Base-by-base conservation (phyloP, 768 basidiomycete species). In the Boletus fagicola region DNA sequence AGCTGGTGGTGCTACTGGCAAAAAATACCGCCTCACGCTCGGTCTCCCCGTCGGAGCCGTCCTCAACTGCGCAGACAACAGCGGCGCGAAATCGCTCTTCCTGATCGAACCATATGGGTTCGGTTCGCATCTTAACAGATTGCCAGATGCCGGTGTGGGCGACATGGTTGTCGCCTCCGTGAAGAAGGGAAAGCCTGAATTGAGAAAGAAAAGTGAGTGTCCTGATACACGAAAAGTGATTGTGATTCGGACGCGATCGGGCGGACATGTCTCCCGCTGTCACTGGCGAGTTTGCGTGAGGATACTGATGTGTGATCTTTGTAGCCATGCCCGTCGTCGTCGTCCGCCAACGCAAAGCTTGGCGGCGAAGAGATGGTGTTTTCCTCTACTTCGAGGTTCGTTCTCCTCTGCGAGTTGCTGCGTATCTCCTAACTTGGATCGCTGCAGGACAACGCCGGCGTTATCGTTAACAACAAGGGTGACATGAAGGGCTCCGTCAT, bases 401-500 rank as follows among this genome's bases (percentile, higher is more conserved):
- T 72, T 15, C 49, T 18, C 8, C 5, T 44, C 16, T 18, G 4
- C 12, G 11, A 4, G 15, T 24, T 30, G 20, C 20, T 13, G 9
- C 11, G 5, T 30, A 26, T 12, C 15, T 39, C 4, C 33, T 40
- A 6, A 56, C n/a, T 47, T 16, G 9, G 5, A 11, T 9, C 11
- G 16, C 11, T 46, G 18, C 40, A 88, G 88, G 94, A 96, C 77
- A 95, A 95, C 72, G 94, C 94, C 43, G 94, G 94, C 75, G 94
- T 96, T 54, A 96, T 96, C 61, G 94, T 98, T 68, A 98, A 97
- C 81, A 89, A 92, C 71, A 98, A 98, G 83, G 96, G 96, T 68
- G 97, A 99, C 81, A 99, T 99, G 97, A 99, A 99, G 83, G 96
- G 96, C 49, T 95, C 92, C 51, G 92, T 92, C 59, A 96, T 97